Evolutionary conservation across 2,329 filamentous ascomycete species (phyloP).

Genomic region (Sarocladium strictum): DNA sequence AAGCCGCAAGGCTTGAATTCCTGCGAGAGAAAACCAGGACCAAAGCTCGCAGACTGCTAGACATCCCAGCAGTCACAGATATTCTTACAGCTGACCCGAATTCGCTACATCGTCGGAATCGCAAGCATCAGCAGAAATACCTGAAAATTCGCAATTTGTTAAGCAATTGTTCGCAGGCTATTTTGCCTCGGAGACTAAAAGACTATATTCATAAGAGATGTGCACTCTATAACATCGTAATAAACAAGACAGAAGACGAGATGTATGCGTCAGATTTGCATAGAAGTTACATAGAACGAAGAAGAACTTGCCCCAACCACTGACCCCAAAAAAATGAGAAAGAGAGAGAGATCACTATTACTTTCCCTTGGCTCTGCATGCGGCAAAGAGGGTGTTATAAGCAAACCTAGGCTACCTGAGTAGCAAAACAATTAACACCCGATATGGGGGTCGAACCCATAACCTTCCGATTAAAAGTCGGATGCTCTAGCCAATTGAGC

Average conservation of each 20-base stretch:
- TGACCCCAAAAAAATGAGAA: no score
- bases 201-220: slow-evolving; percentile 5
- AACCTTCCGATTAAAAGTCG: no score
- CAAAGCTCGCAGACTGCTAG: not conserved
- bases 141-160: not conserved
- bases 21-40: not conserved
- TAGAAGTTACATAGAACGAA: no score
- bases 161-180: not conserved
- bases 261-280: not conserved
- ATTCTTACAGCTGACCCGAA: not conserved
- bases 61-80: not conserved
- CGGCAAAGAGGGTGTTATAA: no score
- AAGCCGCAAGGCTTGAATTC: not conserved
- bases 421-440: no score
- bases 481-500: no score
- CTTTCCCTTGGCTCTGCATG: no score
- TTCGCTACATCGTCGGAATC: not conserved
- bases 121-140: not conserved
- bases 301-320: no score
- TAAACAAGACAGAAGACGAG: not conserved
- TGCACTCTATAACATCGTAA: not conserved
- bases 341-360: no score
- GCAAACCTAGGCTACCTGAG: no score
- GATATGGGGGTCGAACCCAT: no score
- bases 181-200: not conserved